Base-by-base conservation (phyloP, 2,329 filamentous ascomycete genomes). In the Alternaria ventricosa region DNA sequence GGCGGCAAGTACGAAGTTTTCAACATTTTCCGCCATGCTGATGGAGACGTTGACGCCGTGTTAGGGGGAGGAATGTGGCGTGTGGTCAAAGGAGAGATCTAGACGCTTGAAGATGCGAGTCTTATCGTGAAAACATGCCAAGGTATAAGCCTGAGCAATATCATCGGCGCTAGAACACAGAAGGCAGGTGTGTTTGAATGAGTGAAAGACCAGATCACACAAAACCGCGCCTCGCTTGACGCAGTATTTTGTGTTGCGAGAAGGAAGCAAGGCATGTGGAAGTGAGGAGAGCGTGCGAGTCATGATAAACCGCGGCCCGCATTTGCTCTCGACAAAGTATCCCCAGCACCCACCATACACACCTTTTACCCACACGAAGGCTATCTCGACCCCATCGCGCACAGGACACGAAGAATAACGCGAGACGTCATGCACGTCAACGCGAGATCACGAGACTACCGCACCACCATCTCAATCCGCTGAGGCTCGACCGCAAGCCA, bases 291-390 rank as follows among this genome's bases (percentile, higher is more conserved):
- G 54, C 55, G 53, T 55, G 58, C 68, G 72, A 74, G 73, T 75
- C 73, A 76, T 71, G 62, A 76, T 71, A 61, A 49, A 44, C 23
- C 27, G 55, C 41, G n/a, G 63, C 55, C 70, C 59, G 69, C 60
- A 50, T 64, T 61, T 56, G 67, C 67, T 57, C 68, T 64, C 72
- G 69, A 70, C 66, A 60, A 65, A 64, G 72, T 69, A 69, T 61
- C 53, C 53, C 23, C 30, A 50, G 57, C 56, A 59, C 54, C n/a
- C 53, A 64, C 30, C 55, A 66, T 18, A 41, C 51, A 10, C 15
- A 22, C 18, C 45, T 41, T 45, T 23, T 15, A 12, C 20, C 23
- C 2, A 18, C 28, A 57, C 25, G 13, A 54, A 46, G n/a, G 56
- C 18, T 41, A 33, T n/a, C 13, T 47, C 44, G 27, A 50, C 57